These are phyloP conservation scores for Abrus precatorius DNA, from an alignment of 306 rosid species.

Conservation along the genomic window DNA sequence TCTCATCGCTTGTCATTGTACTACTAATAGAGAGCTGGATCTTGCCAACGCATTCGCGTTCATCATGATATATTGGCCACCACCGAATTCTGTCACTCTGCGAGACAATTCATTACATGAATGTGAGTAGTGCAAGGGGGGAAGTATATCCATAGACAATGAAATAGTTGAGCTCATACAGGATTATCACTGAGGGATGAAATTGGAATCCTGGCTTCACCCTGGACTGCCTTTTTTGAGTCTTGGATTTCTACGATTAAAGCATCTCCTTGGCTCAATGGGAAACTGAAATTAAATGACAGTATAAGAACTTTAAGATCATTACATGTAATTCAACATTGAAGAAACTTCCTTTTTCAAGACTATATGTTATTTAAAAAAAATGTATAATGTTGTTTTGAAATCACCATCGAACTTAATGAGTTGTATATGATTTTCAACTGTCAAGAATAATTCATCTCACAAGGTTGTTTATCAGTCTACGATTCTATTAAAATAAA, in stretches of 20 bases:
- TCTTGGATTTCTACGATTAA: conserved; percentile 86
- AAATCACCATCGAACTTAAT: conserved; percentile 25
- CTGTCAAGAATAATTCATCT: conserved; percentile 16
- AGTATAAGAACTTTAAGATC: conserved; percentile 34
- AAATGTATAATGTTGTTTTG: conserved; percentile 5
- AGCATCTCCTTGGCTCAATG: conserved; percentile 90
- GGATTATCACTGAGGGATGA: conserved; percentile 78
- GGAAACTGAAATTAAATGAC: conserved; percentile 73
- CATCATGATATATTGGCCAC: conserved; percentile 96
- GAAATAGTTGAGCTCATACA: conserved; percentile 57
- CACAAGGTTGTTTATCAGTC: conserved; percentile 7
- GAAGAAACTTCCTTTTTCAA: conserved; percentile 37
- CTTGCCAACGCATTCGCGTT: conserved; percentile 91
- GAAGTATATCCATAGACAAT: neutral
- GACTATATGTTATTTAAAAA: neutral
- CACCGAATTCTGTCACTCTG: conserved; percentile 85
- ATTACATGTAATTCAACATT: conserved; percentile 17
- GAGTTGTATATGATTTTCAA: conserved; percentile 31
- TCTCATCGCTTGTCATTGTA: conserved; percentile 75
- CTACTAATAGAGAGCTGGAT: conserved; percentile 81
- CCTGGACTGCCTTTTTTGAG: conserved; percentile 69
- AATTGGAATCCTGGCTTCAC: conserved; percentile 83
- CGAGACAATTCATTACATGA: conserved; percentile 40
- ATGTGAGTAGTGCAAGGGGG: conserved; percentile 29
- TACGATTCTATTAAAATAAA: conserved; percentile 10